Evolutionary conservation across 2,329 filamentous ascomycete genomes (phyloP), one percentile per base, ranked within the genome.

Genomic region (Colletotrichum coccodes): DNA sequence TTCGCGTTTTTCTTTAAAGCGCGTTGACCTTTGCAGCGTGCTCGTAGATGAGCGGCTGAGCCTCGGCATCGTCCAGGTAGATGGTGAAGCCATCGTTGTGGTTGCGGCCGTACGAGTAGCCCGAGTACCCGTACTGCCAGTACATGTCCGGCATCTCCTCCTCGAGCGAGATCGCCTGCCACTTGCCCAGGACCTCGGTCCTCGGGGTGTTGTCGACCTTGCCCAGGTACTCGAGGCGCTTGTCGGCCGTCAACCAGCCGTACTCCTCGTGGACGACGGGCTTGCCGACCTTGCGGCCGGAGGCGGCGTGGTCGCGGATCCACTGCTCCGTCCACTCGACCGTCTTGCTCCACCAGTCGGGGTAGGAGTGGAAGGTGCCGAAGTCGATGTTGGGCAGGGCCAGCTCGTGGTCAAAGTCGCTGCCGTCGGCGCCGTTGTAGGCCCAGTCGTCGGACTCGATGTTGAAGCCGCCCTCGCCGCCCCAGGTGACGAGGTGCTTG

Each of bases 391-490:
- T 83, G 18, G 80, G 73, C 3, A 88, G 75, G 2, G 78, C 71
- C 6, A 87, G 73, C 73, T 88, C 85, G 53, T 79, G 80, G 63
- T 87, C 85, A 58, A 87, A 88, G 72, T 89, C 86, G 28, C 84
- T 82, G 4, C 86, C 86, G 67, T 88, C 85, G 8, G 76, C 75
- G 9, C 83, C 83, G 68, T 81, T 82, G 74, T 85, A 86, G 4
- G 79, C 75, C 77, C 81, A 83, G 73, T 86, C 84, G 30, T 78
- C 77, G 4, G 78, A 80, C 4, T 72, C 72, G 8, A 76, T 69
- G 73, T 86, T 84, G 77, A 88, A 88, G 49, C 85, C 89, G 7
- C 90, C 90, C 76, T 92, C 86, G 30, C 84, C 85, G 47, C 87
- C 87, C 71, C 82, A 86, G 14, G 87, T 88, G 6, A 89, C 85